Evolutionary conservation across 2,329 filamentous ascomycete genomes (phyloP), one percentile per base, ranked within the genome.

Genomic region (Cercospora zeina): DNA sequence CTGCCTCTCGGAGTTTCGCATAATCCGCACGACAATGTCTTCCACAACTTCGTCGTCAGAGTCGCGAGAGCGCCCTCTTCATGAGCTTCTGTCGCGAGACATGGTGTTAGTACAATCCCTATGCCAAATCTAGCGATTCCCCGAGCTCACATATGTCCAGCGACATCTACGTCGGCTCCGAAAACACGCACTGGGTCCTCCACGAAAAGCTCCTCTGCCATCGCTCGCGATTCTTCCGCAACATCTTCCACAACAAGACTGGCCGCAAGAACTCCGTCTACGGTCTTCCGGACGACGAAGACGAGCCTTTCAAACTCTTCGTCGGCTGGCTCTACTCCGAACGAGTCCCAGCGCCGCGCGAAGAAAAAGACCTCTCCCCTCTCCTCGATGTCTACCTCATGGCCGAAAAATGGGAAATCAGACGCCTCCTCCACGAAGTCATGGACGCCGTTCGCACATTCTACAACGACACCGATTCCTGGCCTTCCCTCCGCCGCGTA

Each of bases 151-250:
- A 16, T 27, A 9, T 19, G 14, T 2, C 8, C n/a, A 59, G 56
- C 61, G 80, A 84, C 73, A 79, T 84, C 72, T 84, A 83, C 71
- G 80, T 84, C 71, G 82, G 82, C 58, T 65, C 76, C 6, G 79
- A 82, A 36, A 82, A 81, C 74, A 83, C 81, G 1, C 80, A 82
- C 72, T 84, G 81, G 81, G 77, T 80, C 60, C 76, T 84, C 3
- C 82, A 84, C 76, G 81, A 84, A 69, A 82, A 82, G 67, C 81
- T 84, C 7, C 79, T 84, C 50, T 83, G 80, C 76, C 71, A 82
- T 69, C 78, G 82, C 72, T 82, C 80, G 34, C 77, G 78, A 53
- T 83, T 82, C 76, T 84, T 84, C 78, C 75, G 78, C 68, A 77
- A 78, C 59, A 78, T 80, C 73, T 83, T 84, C 76, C 79, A 57